These are phyloP conservation scores for Sphagnum fallax DNA, from an alignment of 228 moss, liverwort and hornwort species.

Conservation along the genomic window DNA sequence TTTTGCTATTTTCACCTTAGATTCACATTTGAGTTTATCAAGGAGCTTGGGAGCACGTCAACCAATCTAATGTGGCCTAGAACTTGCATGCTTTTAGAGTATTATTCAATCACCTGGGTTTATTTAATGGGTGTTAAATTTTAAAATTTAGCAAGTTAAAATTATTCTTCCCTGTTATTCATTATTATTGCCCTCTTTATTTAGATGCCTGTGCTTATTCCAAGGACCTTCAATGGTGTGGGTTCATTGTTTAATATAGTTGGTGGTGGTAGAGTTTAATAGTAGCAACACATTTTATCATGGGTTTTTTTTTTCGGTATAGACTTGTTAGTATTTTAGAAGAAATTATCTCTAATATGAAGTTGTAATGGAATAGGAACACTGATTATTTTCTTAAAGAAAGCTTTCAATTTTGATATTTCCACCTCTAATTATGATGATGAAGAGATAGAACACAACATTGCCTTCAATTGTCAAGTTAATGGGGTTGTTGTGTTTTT, in stretches of 20 bases:
- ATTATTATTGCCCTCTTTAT: slow-evolving; percentile 1
- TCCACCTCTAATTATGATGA: slow-evolving; percentile 92
- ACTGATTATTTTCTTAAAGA: slow-evolving; percentile 70
- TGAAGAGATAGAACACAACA: slow-evolving; percentile 70
- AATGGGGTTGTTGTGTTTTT: slow-evolving; percentile 47
- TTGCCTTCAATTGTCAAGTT: slow-evolving; percentile 42
- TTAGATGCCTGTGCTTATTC: background rate
- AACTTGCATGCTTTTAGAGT: slow-evolving; percentile 64
- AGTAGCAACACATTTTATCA: background rate
- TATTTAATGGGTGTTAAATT: slow-evolving; percentile 44
- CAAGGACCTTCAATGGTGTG: background rate
- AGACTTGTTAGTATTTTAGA: background rate
- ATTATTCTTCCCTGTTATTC: slow-evolving; percentile 7
- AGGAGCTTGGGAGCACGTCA: too few relatives aligned
- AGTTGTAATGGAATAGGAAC: slow-evolving; percentile 83
- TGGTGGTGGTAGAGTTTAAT: too few relatives aligned
- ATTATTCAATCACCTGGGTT: slow-evolving; percentile 59
- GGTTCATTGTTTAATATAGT: too few relatives aligned
- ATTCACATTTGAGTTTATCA: too few relatives aligned
- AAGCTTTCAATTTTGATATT: slow-evolving; percentile 50
- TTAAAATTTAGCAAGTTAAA: slow-evolving; percentile 79
- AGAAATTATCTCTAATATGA: background rate
- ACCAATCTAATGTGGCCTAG: slow-evolving; percentile 94
- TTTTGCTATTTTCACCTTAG: too few relatives aligned
- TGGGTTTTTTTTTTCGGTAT: background rate